Conservation (phyloP, 139 green algal species). For the Chlorella sp. region DNA sequence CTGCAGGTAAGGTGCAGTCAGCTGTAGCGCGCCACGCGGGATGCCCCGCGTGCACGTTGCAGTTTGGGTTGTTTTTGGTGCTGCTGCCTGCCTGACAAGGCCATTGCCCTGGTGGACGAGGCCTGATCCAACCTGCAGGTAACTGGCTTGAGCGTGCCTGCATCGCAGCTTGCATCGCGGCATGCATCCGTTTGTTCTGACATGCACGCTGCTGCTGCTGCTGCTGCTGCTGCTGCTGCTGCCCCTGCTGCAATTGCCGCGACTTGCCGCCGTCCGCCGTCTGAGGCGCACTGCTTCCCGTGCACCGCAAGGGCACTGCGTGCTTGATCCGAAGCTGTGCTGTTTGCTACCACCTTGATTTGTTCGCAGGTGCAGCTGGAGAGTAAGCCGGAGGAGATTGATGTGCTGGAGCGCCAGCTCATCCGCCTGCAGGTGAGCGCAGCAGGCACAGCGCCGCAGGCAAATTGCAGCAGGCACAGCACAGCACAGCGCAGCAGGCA, state of each 20-base stretch:
- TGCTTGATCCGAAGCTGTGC: too few relatives aligned
- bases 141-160: too few relatives aligned
- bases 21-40: neutral
- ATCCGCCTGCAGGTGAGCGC: slow-evolving; percentile 59
- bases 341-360: too few relatives aligned
- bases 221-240: neutral
- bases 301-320: too few relatives aligned
- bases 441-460: neutral
- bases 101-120: slow-evolving; percentile 89
- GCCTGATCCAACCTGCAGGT: slow-evolving; percentile 64
- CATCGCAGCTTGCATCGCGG: neutral
- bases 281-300: too few relatives aligned
- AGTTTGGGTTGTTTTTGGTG: too few relatives aligned
- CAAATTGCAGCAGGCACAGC: neutral
- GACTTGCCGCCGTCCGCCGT: too few relatives aligned
- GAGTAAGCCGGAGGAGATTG: slow-evolving; percentile 81
- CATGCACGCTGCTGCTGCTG: neutral
- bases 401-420: slow-evolving; percentile 78
- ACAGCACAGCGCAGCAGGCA: too few relatives aligned
- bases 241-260: neutral
- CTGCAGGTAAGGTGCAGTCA: slow-evolving; percentile 22
- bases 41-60: neutral
- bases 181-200: neutral
- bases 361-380: slow-evolving; percentile 76
- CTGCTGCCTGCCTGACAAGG: slow-evolving; percentile 83